Base-by-base conservation (phyloP, 176 grass and related monocot genomes). In the Phyllostachys edulis region DNA sequence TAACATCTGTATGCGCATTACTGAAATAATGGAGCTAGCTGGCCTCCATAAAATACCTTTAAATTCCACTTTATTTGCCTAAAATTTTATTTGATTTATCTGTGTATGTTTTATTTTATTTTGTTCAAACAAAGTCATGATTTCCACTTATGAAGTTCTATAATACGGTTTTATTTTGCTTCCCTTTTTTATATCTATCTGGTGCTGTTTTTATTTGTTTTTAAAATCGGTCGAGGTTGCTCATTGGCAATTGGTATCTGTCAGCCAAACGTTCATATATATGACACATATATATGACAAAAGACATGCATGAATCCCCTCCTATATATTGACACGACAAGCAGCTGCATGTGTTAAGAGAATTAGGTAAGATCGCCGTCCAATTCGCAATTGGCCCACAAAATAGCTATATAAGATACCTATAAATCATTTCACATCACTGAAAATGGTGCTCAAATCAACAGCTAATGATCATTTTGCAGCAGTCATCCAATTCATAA, bases 381-480 rank as follows among this genome's bases (percentile, higher is more conserved):
- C 45, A 65, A 77, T 78, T 81, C 1, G 12, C 26, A 75, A 37
- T 38, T 75, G 59, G 55, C 23, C 59, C 59, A 84, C 44, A 52
- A 0, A 73, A 40, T 62, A 56, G 60, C 16, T 84, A 77, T 34
- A 34, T 34, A 34, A 34, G 32, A 34, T 34, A 34, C 32, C 32
- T 2, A 34, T 44, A 84, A 74, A 84, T 50, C 57, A 73, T 52
- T 85, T 47, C 47, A 56, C 41, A 37, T 46, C 64, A 85, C 37
- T 4, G 61, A 52, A 71, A 77, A 72, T 47, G 57, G 73, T 82
- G 73, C 45, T 67, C 21, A 45, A 82, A 78, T 66, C 4, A 55
- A 77, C 47, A 72, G 27, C 78, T 86, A 86, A 82, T 65, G 46
- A 17, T 45, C 46, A 34, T 50, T 59, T 76, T 84, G 60, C 10